Percentiles rank a stretch among this genome's conserved stretches.
Conservation (phyloP, 176 grass and related monocot genomes). For the Aegilops tauschii region DNA sequence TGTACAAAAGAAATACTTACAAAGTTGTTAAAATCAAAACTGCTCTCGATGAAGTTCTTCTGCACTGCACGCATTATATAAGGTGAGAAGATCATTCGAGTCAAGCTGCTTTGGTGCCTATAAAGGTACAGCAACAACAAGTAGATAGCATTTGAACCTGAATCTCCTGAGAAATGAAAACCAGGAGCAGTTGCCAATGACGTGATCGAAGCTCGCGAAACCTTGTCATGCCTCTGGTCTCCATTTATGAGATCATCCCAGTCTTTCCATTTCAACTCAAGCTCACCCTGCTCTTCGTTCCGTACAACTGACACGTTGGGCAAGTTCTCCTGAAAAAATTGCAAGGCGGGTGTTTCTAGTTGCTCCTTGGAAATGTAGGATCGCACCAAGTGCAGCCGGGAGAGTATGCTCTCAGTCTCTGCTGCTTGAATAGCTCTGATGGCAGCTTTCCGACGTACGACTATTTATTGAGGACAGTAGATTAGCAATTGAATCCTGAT, state of each 20-base stretch:
- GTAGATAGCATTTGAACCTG: constrained; percentile 46
- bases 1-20: constrained; percentile 52
- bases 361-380: constrained; percentile 68
- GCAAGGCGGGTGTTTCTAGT: constrained; percentile 49
- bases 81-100: constrained; percentile 9
- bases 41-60: constrained; percentile 43
- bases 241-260: constrained; percentile 23
- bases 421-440: constrained; percentile 57
- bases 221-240: constrained; percentile 38
- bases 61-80: constrained; percentile 43
- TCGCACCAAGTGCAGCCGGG: constrained; percentile 38
- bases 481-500: not conserved
- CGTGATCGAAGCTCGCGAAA: constrained; percentile 45
- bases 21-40: constrained; percentile 46
- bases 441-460: constrained; percentile 46
- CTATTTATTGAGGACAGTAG: constrained; percentile 39
- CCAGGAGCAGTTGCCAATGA: constrained; percentile 40
- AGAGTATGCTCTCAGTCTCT: constrained; percentile 59
- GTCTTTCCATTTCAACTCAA: constrained; percentile 73
- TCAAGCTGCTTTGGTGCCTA: not conserved
- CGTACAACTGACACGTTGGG: constrained; percentile 47
- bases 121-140: constrained; percentile 17
- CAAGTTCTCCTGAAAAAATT: constrained; percentile 78
- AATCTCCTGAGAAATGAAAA: constrained; percentile 60
- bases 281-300: constrained; percentile 41